Base-by-base conservation (phyloP, 2,329 filamentous ascomycete genomes). In the Xylaria sp. region DNA sequence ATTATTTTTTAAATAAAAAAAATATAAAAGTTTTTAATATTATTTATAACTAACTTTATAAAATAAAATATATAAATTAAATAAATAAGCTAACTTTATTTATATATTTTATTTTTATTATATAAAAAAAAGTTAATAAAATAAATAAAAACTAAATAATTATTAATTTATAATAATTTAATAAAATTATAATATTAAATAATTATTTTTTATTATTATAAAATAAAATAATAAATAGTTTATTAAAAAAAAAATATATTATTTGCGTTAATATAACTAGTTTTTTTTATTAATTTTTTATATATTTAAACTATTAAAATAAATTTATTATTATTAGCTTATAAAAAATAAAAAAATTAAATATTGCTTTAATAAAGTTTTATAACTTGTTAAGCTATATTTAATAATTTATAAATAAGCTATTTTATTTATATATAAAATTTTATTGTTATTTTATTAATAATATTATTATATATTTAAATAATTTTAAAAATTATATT, bases 231-330 rank as follows among this genome's bases (percentile, higher is more conserved):
- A 61, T 51, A 37, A 37, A 23, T 48, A 60, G 27, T 5, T 51
- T 61, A 18, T 40, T 23, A 27, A 40, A 27, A 3, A 58, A 58
- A 25, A 1, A 5, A 16, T 58, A 58, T 58, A 58, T 58, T 40
- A 58, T 37, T 42, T 32, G 10, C 12, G 13, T 58, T 2, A 58
- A 58, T 27, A 16, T 8, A 21, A 59, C 13, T 29, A 27, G 10
- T 21, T 47, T 59, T 29, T 47, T 47, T 61, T 51, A 51, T 42
- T 61, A 61, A 21, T 61, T 61, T 61, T 18, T 27, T 27, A 8
- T 61, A 6, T 61, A 61, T 27, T 53, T 40, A 29, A 29, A 40
- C 1, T 61, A 61, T 40, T 23, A 53, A 18, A 42, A 61, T 16
- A 40, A 42, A 6, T 61, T 61, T 61, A 61, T 10, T 5, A 53